Evolutionary conservation across 306 rosid genomes (phyloP).

Genomic region (Corylus heterophylla): DNA sequence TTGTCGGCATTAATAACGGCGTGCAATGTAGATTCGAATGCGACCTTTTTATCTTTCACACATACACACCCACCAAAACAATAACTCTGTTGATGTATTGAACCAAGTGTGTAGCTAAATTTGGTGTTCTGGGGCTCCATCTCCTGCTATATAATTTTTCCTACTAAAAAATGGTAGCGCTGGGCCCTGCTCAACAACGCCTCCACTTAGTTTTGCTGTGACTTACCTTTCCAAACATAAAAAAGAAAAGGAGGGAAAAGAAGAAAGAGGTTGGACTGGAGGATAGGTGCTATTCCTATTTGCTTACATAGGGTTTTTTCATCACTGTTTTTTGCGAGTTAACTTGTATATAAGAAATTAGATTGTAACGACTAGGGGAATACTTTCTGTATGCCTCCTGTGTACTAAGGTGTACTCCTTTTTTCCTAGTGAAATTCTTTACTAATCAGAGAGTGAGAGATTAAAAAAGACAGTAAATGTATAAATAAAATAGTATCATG

Average conservation of each 20-base stretch:
- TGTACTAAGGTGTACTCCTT: background rate
- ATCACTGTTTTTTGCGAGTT: background rate
- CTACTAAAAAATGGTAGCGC: background rate
- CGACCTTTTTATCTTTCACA: background rate
- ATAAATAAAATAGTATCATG: background rate
- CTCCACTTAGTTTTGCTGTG: background rate
- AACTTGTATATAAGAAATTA: background rate
- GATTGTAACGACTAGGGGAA: background rate
- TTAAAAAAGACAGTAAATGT: background rate
- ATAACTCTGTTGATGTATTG: background rate
- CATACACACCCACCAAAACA: background rate
- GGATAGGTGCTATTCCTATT: background rate
- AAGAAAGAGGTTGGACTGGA: slow-evolving; percentile 1
- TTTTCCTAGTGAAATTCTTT: background rate
- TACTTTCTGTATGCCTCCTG: background rate
- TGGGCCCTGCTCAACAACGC: background rate
- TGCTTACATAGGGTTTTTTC: background rate
- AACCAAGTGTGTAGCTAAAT: background rate
- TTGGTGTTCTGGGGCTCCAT: background rate
- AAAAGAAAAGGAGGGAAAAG: background rate
- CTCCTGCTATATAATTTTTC: background rate
- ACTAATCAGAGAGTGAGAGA: no score
- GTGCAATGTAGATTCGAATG: background rate
- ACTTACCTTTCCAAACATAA: background rate
- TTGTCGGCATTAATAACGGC: background rate